Conservation (phyloP, 2,329 filamentous ascomycete genomes). For the Diaporthe sp. region DNA sequence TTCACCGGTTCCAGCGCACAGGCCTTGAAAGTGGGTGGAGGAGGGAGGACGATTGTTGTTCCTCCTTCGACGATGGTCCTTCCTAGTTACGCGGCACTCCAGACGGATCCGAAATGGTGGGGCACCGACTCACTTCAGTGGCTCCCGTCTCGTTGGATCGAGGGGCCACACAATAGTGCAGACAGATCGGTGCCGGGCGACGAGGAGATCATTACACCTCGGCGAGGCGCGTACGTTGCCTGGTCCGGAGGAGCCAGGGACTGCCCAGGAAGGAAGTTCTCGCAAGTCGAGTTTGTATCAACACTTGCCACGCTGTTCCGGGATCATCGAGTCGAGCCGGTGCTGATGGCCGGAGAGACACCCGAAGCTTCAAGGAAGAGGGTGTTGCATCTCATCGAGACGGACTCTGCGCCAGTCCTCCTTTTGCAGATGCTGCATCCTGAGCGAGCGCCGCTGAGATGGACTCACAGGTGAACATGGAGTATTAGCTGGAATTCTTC, state of each 20-base stretch:
- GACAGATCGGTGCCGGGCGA: background rate
- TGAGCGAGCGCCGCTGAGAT: slow-evolving; percentile 13
- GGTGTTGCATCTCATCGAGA: slow-evolving; percentile 38
- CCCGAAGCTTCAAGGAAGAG: slow-evolving; percentile 35
- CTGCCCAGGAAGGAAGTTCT: slow-evolving; percentile 45
- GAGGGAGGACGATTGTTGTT: slow-evolving; percentile 1
- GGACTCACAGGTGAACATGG: background rate
- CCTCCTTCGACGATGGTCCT: slow-evolving; percentile 10
- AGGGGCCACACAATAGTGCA: background rate
- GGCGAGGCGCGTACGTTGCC: slow-evolving; percentile 37
- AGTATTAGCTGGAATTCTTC: background rate
- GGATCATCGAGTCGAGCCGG: slow-evolving; percentile 39
- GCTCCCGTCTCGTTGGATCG: slow-evolving; percentile 19
- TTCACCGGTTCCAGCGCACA: slow-evolving; percentile 7
- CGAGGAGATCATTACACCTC: slow-evolving; percentile 29
- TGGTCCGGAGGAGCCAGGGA: slow-evolving; percentile 46
- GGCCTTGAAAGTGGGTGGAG: slow-evolving; percentile 19
- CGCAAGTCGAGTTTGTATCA: slow-evolving; percentile 47
- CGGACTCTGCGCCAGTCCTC: slow-evolving; percentile 39
- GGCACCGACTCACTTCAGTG: slow-evolving; percentile 18
- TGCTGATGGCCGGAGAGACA: slow-evolving; percentile 34
- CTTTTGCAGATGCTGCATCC: slow-evolving; percentile 38
- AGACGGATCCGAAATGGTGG: slow-evolving; percentile 15
- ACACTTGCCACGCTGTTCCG: slow-evolving; percentile 41
- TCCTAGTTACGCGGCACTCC: slow-evolving; percentile 19